Evolutionary conservation across 768 basidiomycete species (phyloP).

Genomic region (Pseudohyphozyma bogoriensis): DNA sequence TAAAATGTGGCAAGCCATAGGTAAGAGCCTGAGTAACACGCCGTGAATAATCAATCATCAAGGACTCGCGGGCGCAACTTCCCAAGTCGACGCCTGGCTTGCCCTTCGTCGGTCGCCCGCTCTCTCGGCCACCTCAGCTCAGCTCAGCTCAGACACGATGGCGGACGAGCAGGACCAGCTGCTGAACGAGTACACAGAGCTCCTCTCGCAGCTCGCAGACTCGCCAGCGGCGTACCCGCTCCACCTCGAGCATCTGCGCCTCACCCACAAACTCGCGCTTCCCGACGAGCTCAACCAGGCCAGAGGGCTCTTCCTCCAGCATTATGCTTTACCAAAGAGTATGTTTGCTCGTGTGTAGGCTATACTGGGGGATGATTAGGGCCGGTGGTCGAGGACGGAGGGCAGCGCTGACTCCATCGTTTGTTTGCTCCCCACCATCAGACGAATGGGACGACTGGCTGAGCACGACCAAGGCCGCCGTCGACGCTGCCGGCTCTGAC

Average conservation of each 20-base stretch:
- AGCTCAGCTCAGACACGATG: too few relatives aligned
- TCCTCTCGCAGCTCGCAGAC: neutral
- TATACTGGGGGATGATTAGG: slow-evolving; percentile 36
- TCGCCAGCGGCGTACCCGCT: slow-evolving; percentile 51
- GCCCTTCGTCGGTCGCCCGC: too few relatives aligned
- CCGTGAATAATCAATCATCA: too few relatives aligned
- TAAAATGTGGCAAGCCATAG: too few relatives aligned
- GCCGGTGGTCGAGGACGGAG: slow-evolving; percentile 25
- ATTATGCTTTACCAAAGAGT: neutral
- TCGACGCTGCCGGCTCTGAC: slow-evolving; percentile 42
- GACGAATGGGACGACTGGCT: slow-evolving; percentile 36
- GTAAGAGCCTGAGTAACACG: too few relatives aligned
- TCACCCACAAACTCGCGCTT: slow-evolving; percentile 51
- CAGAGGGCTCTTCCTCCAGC: slow-evolving; percentile 52
- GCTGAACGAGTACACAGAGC: neutral
- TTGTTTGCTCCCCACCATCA: neutral
- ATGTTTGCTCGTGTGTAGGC: neutral
- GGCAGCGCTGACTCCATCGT: neutral
- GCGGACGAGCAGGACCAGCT: too few relatives aligned
- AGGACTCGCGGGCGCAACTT: too few relatives aligned
- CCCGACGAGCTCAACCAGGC: slow-evolving; percentile 54
- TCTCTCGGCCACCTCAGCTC: too few relatives aligned
- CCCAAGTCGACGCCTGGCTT: too few relatives aligned
- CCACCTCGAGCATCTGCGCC: slow-evolving; percentile 57
- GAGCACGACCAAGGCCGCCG: slow-evolving; percentile 47